Evolutionary conservation across 768 basidiomycete species (phyloP).

Genomic region (Termitomyces sp.): DNA sequence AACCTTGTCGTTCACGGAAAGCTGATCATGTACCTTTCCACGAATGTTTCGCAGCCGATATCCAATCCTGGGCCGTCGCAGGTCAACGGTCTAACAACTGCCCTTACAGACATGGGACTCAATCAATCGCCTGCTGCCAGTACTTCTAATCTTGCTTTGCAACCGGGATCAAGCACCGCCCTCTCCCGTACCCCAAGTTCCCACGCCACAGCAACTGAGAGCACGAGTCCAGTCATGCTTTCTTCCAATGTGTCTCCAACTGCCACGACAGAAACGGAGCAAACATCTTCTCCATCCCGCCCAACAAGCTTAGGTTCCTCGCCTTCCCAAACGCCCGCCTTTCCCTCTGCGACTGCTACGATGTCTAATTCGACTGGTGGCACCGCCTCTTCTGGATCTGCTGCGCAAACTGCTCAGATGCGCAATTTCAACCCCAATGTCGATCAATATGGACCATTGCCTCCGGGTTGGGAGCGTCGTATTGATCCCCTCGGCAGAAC

Average conservation of each 20-base stretch:
- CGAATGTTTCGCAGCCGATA: conserved; percentile 82
- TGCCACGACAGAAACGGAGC: conserved; percentile 19
- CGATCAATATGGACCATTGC: conserved; percentile 90
- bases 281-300: conserved; percentile 22
- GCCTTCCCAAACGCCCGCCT: conserved; percentile 13
- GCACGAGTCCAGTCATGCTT: conserved; percentile 37
- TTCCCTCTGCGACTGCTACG: conserved; percentile 19
- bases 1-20: conserved; percentile 97
- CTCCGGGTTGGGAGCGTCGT: conserved; percentile 92
- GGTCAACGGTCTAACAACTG: conserved; percentile 49
- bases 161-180: conserved; percentile 30
- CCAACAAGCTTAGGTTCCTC: conserved; percentile 19
- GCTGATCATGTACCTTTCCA: conserved; percentile 93
- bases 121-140: conserved; percentile 56
- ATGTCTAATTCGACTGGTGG: conserved; percentile 14
- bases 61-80: conserved; percentile 79
- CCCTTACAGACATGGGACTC: conserved; percentile 57
- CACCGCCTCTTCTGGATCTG: conserved; percentile 28
- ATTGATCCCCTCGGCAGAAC: conserved; percentile 94
- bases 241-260: conserved; percentile 21
- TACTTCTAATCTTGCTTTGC: conserved; percentile 43
- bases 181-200: conserved; percentile 65
- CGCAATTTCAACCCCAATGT: conserved; percentile 93
- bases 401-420: conserved; percentile 47
- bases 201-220: conserved; percentile 51